phyloP scores from a whole-genome alignment of 2,329 filamentous ascomycete species.

The Colletotrichum liriopes region DNA sequence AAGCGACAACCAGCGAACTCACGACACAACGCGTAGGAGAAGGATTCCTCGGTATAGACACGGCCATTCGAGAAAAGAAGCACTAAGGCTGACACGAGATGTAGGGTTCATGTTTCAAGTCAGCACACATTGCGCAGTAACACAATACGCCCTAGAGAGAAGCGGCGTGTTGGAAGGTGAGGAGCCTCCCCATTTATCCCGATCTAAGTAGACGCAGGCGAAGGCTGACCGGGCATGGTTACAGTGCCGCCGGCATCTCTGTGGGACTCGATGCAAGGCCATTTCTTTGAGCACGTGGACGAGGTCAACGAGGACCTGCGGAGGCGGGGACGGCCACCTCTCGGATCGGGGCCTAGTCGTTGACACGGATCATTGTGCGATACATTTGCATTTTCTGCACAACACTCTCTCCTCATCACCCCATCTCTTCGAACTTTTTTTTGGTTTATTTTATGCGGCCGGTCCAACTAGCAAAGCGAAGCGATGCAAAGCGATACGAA shows the following conservation, averaged over 20 bases:
- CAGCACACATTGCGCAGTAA: constrained; percentile 47
- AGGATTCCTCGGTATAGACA: constrained; percentile 45
- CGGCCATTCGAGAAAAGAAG: constrained; percentile 10
- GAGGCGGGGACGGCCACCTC: constrained; percentile 15
- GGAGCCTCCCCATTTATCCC: background rate
- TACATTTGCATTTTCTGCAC: background rate
- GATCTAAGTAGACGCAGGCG: background rate
- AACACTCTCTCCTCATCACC: too few relatives aligned
- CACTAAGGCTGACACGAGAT: constrained; percentile 51
- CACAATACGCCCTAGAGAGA: constrained; percentile 44
- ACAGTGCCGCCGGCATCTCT: constrained; percentile 44
- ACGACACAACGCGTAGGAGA: constrained; percentile 45
- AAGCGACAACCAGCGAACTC: constrained; percentile 45
- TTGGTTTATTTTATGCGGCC: background rate
- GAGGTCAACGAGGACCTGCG: constrained; percentile 44
- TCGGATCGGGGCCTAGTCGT: background rate
- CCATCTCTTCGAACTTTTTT: background rate
- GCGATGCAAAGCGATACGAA: constrained; percentile 5
- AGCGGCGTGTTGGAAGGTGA: constrained; percentile 43
- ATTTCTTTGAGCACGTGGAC: constrained; percentile 44
- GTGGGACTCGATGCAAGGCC: constrained; percentile 45
- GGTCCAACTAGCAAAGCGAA: constrained; percentile 13
- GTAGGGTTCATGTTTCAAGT: constrained; percentile 49
- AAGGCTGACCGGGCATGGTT: constrained; percentile 9
- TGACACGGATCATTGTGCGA: constrained; percentile 8